Evolutionary conservation across 2,329 filamentous ascomycete genomes (phyloP).

Genomic region (Fusarium anguioides): DNA sequence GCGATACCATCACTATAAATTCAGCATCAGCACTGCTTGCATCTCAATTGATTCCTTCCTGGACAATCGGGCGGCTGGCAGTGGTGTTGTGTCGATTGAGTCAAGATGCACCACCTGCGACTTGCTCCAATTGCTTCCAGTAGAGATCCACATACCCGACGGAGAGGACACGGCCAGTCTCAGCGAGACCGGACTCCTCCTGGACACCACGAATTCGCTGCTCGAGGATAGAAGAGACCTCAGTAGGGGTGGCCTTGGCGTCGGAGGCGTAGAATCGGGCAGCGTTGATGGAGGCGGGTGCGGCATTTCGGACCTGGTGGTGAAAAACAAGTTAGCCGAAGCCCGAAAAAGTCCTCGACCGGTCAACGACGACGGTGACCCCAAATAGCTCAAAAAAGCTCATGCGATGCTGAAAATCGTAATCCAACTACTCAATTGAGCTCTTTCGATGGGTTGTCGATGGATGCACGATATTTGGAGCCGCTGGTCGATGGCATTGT

Average conservation of each 20-base stretch:
- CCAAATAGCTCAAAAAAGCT: slow-evolving; percentile 52
- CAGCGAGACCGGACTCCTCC: slow-evolving; percentile 94
- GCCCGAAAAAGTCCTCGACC: slow-evolving; percentile 55
- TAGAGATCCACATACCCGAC: slow-evolving; percentile 82
- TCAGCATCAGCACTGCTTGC: slow-evolving; percentile 45
- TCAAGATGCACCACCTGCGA: slow-evolving; percentile 25
- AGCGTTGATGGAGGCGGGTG: slow-evolving; percentile 80
- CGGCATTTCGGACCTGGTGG: slow-evolving; percentile 83
- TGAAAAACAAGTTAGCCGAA: slow-evolving; percentile 68
- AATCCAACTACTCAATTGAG: slow-evolving; percentile 52
- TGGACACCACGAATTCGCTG: slow-evolving; percentile 98
- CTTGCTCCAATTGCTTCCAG: slow-evolving; percentile 33
- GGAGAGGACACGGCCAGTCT: slow-evolving; percentile 98
- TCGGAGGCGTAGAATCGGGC: slow-evolving; percentile 90
- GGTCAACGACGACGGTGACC: slow-evolving; percentile 42
- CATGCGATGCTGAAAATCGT: slow-evolving; percentile 25
- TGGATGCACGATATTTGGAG: slow-evolving; percentile 51
- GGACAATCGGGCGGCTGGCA: slow-evolving; percentile 15
- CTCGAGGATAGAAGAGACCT: slow-evolving; percentile 99
- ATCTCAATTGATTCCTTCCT: slow-evolving; percentile 31
- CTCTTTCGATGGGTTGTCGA: slow-evolving; percentile 46
- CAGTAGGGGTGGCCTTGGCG: slow-evolving; percentile 94
- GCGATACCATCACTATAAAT: slow-evolving; percentile 96
- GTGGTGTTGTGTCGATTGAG: slow-evolving; percentile 14
- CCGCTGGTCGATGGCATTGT: slow-evolving; percentile 59